Evolutionary conservation across 495 filamentous ascomycete genomes (phyloP).

Genomic region (Bathelium albidoporum): DNA sequence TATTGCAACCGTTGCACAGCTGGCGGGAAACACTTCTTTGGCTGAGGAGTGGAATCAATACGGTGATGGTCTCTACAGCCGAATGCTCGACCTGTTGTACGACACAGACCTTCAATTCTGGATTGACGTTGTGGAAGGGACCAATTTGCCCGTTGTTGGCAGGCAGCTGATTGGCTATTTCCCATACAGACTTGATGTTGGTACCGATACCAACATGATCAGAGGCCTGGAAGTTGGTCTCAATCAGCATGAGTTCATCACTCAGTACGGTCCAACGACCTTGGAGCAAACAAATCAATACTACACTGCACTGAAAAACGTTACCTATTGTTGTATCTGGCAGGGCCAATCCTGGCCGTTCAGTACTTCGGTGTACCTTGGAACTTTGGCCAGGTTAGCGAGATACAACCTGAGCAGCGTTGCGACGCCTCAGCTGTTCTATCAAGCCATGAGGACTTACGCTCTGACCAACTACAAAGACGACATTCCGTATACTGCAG

Average conservation of each 20-base stretch:
- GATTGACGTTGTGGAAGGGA: conserved; percentile 36
- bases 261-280: conserved; percentile 37
- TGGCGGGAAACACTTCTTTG: conserved; percentile 24
- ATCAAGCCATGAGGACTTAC: conserved; percentile 29
- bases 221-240: conserved; percentile 28
- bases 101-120: conserved; percentile 36
- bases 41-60: conserved; percentile 27
- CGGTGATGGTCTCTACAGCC: conserved; percentile 26
- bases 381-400: conserved; percentile 19
- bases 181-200: conserved; percentile 36
- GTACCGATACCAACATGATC: conserved; percentile 26
- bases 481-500: conserved; percentile 36
- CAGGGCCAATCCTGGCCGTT: conserved; percentile 41
- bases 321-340: conserved; percentile 38
- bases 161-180: conserved; percentile 36
- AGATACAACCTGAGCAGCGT: conserved; percentile 12
- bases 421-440: conserved; percentile 26
- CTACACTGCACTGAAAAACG: conserved; percentile 31
- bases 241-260: conserved; percentile 31
- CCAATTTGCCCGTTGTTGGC: conserved; percentile 30
- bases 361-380: conserved; percentile 33
- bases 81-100: conserved; percentile 34
- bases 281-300: conserved; percentile 35
- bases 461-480: conserved; percentile 36
- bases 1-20: conserved; percentile 29